Base-by-base conservation (phyloP, 176 grass and related monocot species). In the Avena atlantica region DNA sequence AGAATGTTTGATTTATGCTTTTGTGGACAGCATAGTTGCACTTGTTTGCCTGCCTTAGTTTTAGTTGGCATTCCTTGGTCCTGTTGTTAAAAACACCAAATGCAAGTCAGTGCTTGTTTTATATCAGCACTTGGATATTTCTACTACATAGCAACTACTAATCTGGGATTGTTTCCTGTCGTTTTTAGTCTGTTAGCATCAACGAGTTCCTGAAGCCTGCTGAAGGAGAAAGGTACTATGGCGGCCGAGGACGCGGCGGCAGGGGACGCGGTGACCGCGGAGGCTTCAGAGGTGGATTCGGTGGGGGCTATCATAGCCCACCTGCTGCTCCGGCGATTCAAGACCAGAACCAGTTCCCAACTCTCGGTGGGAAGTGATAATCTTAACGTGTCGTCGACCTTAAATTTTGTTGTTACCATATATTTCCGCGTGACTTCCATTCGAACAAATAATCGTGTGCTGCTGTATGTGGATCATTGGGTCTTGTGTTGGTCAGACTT, bases 171-270 rank as follows among this genome's bases (percentile, higher is more conserved):
- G 1, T 48, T 72, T 16, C 9, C 12, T 21, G 50, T 64, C 0
- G 14, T 75, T 37, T 37, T 15, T 74, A 98, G 96, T 87, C 88
- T 29, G 1, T 95, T 69, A 95, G 81, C 88, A 98, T 94, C 75
- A 98, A 92, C 0, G 96, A 98, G 81, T 98, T 98, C 58, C 29
- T 98, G 24, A 98, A 95, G 83, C 93, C 93, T 15, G 90, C 91
- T 79, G 95, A 95, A 86, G 93, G 96, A 70, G 91, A 93, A 50
- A 89, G 88, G 60, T 83, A 59, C 86, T 92, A 93, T 69, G 91
- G 81, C 1, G 89, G 96, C 2, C 89, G 96, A 13, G 96, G 96
- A 0, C 92, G 89, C 40, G 89, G 91, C 23, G 89, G 91, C 56
- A 93, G 90, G 60, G 93, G 90, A 3, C 91, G 96, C 0, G 89